phyloP scores from a whole-genome alignment of 2,329 filamentous ascomycete species.

The Phialophora macrospora region DNA sequence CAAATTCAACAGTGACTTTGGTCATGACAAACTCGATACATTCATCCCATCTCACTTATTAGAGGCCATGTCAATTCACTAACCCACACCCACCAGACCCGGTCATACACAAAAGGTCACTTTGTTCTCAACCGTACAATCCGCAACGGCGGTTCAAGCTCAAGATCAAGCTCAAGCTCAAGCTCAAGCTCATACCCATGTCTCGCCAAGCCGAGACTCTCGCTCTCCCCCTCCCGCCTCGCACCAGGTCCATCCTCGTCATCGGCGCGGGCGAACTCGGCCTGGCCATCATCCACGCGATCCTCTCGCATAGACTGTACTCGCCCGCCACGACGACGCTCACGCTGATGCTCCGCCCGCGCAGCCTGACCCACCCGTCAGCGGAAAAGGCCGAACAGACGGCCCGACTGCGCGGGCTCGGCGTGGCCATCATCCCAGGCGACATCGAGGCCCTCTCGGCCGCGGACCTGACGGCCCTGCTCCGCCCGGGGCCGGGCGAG shows the following conservation, averaged over 20 bases:
- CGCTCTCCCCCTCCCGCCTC: neutral
- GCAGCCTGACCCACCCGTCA: conserved; percentile 50
- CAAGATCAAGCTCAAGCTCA: no score
- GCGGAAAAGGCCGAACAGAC: conserved; percentile 45
- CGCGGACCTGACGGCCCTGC: conserved; percentile 49
- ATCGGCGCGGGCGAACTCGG: conserved; percentile 72
- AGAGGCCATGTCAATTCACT: no score
- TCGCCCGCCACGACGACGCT: conserved; percentile 48
- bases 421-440: conserved; percentile 51
- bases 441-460: conserved; percentile 49
- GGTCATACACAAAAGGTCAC: no score
- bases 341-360: conserved; percentile 60
- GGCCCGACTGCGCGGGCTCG: conserved; percentile 44
- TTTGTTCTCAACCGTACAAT: no score
- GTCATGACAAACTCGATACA: no score
- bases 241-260: conserved; percentile 56
- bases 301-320: conserved; percentile 53
- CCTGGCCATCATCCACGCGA: conserved; percentile 58
- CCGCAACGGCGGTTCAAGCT: no score
- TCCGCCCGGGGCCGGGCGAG: conserved; percentile 41
- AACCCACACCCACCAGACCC: no score
- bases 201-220: no score
- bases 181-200: no score
- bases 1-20: no score
- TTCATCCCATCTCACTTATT: no score